These are phyloP conservation scores for Deakozyma indianensis DNA, from an alignment of 805 yeast species.

Conservation along the genomic window DNA sequence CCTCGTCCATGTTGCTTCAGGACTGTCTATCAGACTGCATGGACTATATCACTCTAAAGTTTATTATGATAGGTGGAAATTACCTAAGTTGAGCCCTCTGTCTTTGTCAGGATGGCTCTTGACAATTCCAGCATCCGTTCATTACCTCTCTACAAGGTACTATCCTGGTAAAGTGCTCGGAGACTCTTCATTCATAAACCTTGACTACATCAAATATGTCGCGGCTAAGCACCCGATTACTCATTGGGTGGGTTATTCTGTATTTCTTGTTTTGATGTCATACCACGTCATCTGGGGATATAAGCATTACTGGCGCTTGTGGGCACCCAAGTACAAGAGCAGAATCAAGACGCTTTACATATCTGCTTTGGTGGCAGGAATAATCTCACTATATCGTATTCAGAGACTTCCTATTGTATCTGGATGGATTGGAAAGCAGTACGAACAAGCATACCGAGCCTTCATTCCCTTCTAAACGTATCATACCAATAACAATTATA, in stretches of 20 bases:
- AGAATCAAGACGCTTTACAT: background rate
- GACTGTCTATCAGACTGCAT: conserved; percentile 30
- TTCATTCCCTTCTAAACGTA: conserved; percentile 1
- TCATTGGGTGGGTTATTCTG: conserved; percentile 18
- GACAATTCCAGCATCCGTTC: conserved; percentile 25
- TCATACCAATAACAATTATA: background rate
- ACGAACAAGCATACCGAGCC: conserved; percentile 4
- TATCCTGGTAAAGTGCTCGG: conserved; percentile 43
- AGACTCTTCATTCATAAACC: conserved; percentile 40
- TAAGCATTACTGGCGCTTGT: conserved; percentile 27
- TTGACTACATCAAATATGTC: conserved; percentile 35
- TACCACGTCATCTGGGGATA: conserved; percentile 47
- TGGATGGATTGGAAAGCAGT: conserved; percentile 12
- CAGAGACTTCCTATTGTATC: conserved; percentile 5
- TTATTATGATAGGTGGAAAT: conserved; percentile 14
- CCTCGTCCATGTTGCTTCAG: conserved; percentile 35
- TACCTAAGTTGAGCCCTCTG: conserved; percentile 39
- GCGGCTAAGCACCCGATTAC: conserved; percentile 10
- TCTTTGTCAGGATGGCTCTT: conserved; percentile 47
- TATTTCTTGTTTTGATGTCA: conserved; percentile 25
- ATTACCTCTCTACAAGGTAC: conserved; percentile 35
- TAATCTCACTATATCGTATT: conserved; percentile 2
- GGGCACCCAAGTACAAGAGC: conserved; percentile 5
- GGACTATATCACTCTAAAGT: conserved; percentile 18
- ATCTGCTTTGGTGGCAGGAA: conserved; percentile 3